Percentiles rank a stretch among this genome's conserved stretches.
These are phyloP conservation scores for Scheffersomyces amazonensis DNA, from an alignment of 805 yeast species.

Conservation along the genomic window DNA sequence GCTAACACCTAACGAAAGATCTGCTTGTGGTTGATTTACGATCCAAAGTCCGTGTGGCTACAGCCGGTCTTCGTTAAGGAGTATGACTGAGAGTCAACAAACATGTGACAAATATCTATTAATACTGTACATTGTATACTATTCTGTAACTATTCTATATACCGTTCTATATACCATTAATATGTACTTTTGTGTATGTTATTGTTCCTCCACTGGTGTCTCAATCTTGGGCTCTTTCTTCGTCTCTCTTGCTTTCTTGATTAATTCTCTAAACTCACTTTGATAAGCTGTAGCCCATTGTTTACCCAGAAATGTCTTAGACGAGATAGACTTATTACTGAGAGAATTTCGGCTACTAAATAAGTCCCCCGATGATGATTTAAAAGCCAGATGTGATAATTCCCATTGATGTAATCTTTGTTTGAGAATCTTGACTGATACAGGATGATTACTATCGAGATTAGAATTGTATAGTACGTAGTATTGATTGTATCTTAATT, in stretches of 20 bases:
- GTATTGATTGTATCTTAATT: constrained; percentile 72
- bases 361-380: constrained; percentile 17
- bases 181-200: too few species aligned
- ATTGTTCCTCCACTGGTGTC: background rate
- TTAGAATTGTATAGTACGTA: constrained; percentile 79
- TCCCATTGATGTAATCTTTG: constrained; percentile 71
- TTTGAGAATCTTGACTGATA: constrained; percentile 50
- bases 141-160: too few species aligned
- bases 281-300: constrained; percentile 42
- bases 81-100: too few species aligned
- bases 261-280: constrained; percentile 38
- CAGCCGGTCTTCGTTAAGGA: too few species aligned
- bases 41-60: too few species aligned
- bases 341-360: constrained; percentile 16
- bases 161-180: background rate
- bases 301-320: constrained; percentile 44
- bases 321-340: constrained; percentile 33
- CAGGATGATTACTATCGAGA: constrained; percentile 68
- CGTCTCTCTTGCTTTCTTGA: constrained; percentile 35
- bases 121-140: too few species aligned
- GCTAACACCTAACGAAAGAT: too few species aligned
- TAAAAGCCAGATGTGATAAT: constrained; percentile 34
- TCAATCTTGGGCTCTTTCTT: background rate
- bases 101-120: too few species aligned
- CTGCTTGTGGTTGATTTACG: too few species aligned